phyloP scores from a whole-genome alignment of 192 early-diverging fungal species.

The Rhizoclosmatium sp. region DNA sequence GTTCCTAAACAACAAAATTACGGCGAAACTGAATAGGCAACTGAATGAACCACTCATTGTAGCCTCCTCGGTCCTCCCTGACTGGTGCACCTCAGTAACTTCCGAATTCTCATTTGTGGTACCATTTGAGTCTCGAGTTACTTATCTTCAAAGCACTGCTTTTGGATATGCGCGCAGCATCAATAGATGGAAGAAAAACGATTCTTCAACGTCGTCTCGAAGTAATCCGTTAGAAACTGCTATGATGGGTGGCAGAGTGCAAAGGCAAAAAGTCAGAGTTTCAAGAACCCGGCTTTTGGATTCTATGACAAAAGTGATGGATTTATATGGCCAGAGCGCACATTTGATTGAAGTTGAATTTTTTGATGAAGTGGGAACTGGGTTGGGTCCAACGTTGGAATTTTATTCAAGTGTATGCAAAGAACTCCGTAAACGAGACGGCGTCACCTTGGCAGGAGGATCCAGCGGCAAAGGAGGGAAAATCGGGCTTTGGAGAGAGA shows the following conservation, averaged over 20 bases:
- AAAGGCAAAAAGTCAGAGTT: conserved; percentile 91
- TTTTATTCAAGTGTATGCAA: conserved; percentile 86
- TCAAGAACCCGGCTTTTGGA: conserved; percentile 79
- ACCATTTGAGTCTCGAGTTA: conserved; percentile 80
- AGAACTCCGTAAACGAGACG: conserved; percentile 58
- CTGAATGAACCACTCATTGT: conserved; percentile 90
- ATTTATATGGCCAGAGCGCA: conserved; percentile 74
- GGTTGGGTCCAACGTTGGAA: conserved; percentile 89
- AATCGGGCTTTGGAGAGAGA: conserved; percentile 18
- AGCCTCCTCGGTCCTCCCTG: conserved; percentile 78
- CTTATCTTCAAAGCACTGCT: conserved; percentile 81
- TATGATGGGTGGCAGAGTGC: conserved; percentile 67
- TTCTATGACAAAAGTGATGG: conserved; percentile 85
- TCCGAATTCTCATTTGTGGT: conserved; percentile 78
- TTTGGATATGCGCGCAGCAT: conserved; percentile 90
- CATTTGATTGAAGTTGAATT: conserved; percentile 92
- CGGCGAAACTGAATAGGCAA: conserved; percentile 86
- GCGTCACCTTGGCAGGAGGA: conserved; percentile 53
- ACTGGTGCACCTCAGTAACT: conserved; percentile 76
- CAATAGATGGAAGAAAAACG: conserved; percentile 64
- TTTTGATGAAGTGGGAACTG: conserved; percentile 91
- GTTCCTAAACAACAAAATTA: conserved; percentile 83
- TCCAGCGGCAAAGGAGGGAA: conserved; percentile 34
- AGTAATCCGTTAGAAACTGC: conserved; percentile 8
- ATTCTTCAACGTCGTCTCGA: background rate